Conservation (phyloP, 106 monocot genomes). For the Agapanthus africanus region DNA sequence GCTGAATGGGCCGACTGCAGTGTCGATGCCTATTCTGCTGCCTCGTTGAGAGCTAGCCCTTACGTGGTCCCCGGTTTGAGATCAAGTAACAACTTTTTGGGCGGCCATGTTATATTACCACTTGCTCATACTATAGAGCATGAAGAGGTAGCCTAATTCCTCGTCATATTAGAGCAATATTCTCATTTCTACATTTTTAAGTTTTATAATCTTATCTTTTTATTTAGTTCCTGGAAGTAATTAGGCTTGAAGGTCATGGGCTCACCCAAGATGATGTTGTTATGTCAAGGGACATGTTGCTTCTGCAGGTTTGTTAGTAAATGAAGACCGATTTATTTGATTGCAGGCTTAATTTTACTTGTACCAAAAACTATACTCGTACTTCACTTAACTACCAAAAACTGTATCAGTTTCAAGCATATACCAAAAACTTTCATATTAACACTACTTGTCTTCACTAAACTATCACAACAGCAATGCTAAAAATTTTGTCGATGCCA, state of each 20-base stretch:
- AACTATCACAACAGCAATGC: no score
- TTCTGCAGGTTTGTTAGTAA: conserved; percentile 58
- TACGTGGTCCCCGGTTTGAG: conserved; percentile 59
- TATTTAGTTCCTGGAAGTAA: conserved; percentile 69
- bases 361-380: neutral
- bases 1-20: conserved; percentile 89
- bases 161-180: neutral
- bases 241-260: conserved; percentile 75
- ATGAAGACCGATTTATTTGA: neutral
- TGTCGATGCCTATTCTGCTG: conserved; percentile 71
- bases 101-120: conserved; percentile 71
- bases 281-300: conserved; percentile 56
- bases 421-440: no score
- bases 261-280: conserved; percentile 58
- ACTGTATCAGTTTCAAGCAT: no score
- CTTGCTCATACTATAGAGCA: conserved; percentile 79
- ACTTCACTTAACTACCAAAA: no score
- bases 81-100: conserved; percentile 36
- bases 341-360: no score
- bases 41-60: conserved; percentile 57
- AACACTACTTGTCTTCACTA: no score
- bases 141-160: conserved; percentile 53
- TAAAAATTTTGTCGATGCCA: no score
- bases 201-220: neutral
- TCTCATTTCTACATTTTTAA: neutral